Percentiles rank a stretch among this genome's conserved stretches.
Evolutionary conservation across 148 eudicot species (phyloP).

Genomic region (Chenopodium album): DNA sequence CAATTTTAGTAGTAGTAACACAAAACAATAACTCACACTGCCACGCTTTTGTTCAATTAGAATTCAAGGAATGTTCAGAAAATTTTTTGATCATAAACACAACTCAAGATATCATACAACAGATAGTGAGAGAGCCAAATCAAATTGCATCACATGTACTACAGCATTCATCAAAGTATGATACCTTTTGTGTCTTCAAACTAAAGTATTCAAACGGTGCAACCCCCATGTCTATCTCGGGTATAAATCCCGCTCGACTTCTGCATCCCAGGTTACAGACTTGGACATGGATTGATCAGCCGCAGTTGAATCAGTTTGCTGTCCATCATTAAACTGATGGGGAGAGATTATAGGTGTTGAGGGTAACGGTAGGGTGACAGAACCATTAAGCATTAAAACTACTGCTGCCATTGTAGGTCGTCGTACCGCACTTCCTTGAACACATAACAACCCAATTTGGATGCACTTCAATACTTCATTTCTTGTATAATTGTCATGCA

Average conservation of each 20-base stretch:
- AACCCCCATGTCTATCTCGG: slow-evolving; percentile 5
- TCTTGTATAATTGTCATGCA: background rate
- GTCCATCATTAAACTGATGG: background rate
- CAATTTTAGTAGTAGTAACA: too few species aligned
- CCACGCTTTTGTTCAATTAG: too few species aligned
- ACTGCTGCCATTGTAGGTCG: slow-evolving; percentile 23
- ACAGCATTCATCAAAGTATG: too few species aligned
- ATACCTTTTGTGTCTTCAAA: too few species aligned
- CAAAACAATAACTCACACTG: too few species aligned
- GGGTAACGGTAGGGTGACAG: slow-evolving; percentile 22
- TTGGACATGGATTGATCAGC: background rate
- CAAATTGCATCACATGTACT: too few species aligned
- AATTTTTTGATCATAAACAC: too few species aligned
- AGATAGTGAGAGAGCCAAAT: too few species aligned
- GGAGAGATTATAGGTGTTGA: slow-evolving; percentile 7
- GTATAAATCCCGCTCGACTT: slow-evolving; percentile 18
- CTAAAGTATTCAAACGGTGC: background rate
- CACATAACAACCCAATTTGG: slow-evolving; percentile 25
- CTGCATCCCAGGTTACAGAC: background rate
- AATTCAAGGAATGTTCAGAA: too few species aligned
- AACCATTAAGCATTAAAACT: slow-evolving; percentile 30
- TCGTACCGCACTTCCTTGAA: slow-evolving; percentile 14
- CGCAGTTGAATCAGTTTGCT: background rate
- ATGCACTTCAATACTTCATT: slow-evolving; percentile 2
- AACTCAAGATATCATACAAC: too few species aligned